Evolutionary conservation across 768 basidiomycete genomes (phyloP).

Genomic region (Russula brevipes): DNA sequence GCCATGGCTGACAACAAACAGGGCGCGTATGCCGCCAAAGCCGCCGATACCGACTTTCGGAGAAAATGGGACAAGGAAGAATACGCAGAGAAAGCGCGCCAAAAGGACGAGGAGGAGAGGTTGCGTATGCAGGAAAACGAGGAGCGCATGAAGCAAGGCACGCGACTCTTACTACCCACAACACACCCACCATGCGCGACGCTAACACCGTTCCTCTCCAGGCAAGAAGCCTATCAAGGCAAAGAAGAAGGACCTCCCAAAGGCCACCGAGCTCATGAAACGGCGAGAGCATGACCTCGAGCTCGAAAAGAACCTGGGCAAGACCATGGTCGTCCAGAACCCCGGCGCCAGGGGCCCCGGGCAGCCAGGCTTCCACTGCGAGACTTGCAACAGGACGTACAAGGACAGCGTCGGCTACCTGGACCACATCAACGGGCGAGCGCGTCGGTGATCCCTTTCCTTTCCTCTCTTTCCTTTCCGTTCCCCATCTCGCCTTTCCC

Average conservation of each 20-base stretch:
- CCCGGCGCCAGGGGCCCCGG: conserved; percentile 79
- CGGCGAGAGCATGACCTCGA: conserved; percentile 79
- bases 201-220: conserved; percentile 29
- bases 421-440: conserved; percentile 92
- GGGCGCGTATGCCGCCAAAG: conserved; percentile 25
- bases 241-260: conserved; percentile 74
- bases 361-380: conserved; percentile 92
- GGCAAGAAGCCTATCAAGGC: conserved; percentile 79
- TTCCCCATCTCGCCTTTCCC: too few species aligned
- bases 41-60: conserved; percentile 30
- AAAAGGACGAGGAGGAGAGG: conserved; percentile 37
- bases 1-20: conserved; percentile 26
- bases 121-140: conserved; percentile 37
- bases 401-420: conserved; percentile 93
- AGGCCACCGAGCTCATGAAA: conserved; percentile 91
- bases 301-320: conserved; percentile 90
- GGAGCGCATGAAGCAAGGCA: conserved; percentile 72
- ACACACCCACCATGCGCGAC: too few species aligned
- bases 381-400: conserved; percentile 83
- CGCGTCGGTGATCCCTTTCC: conserved; percentile 54
- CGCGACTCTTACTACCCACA: not conserved
- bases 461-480: not conserved
- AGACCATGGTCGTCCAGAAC: conserved; percentile 91
- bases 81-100: conserved; percentile 39
- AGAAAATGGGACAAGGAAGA: conserved; percentile 47